Base-by-base conservation (phyloP, 306 rosid species). In the Trifolium fragiferum region DNA sequence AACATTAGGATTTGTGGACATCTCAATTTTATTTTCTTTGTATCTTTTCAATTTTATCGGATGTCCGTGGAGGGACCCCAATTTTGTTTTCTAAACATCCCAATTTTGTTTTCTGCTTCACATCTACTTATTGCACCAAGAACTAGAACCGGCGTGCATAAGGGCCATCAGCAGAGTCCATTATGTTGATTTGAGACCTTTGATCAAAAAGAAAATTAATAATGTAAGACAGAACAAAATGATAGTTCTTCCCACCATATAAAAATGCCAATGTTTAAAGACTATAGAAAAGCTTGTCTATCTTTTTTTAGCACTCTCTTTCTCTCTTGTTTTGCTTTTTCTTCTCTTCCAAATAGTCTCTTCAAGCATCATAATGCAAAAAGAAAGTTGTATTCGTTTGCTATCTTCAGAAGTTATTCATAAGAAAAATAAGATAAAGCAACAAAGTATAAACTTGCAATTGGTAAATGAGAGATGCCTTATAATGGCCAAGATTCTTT, bases 371-470 rank as follows among this genome's bases (percentile, higher is more conserved):
- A 68, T 77, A 60, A 54, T 60, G 76, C 64, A 67, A n/a, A 43
- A 60, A 61, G 68, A 81, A 68, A 72, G 80, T 73, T 46, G 65
- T 25, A 73, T 65, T 63, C 9, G 55, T 51, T 67, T 43, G 47
- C 19, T 57, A 47, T 68, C 72, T 75, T 78, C 65, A 72, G 73
- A 72, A 75, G 73, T 68, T 66, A 77, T 79, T 66, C 19, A 55
- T 20, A 41, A 7, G 37, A 41, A 49, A 69, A 60, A 30, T 16
- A 41, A 77, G 53, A 59, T 60, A 51, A 33, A 71, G 67, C 8
- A 61, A 10, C 18, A 50, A n/a, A 27, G 40, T 21, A 54, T 53
- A 14, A 33, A 15, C 6, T 15, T 11, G 70, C 44, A 41, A 78
- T 66, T 82, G 87, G 75, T 63, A 49, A 71, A 80, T 49, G 54